Evolutionary conservation across 768 basidiomycete genomes (phyloP), one percentile per base, ranked within the genome.

Genomic region (Lactarius hengduanensis): DNA sequence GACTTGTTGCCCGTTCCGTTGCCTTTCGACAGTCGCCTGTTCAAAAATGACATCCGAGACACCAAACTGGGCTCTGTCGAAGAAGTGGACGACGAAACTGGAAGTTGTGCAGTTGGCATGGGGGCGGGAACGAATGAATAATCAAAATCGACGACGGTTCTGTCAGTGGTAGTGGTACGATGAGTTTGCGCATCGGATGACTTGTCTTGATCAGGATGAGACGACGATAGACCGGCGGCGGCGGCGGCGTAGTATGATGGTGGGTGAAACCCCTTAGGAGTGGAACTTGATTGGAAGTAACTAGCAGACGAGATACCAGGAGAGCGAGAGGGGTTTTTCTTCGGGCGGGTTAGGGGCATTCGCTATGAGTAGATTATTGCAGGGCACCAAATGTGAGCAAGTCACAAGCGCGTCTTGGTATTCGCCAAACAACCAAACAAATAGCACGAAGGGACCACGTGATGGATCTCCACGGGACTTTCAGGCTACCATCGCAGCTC

Each of bases 241-340:
- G 77, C 77, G 2, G 77, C 77, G 59, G 77, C 77, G 67, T 77
- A 78, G 65, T 76, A 74, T 28, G 77, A 77, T 0, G 77, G 77
- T 4, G 77, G 77, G 8, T 73, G 67, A 53, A 78, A 78, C 5
- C 69, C 64, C 11, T 73, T 75, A 30, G 72, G 67, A 8, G 70
- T 60, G 15, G 64, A 55, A 55, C 41, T 54, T 32, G 62, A 61
- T 47, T 66, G 68, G 18, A 71, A 63, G 34, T 61, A 63, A 18
- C 28, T 61, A 5, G 65, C 62, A 57, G 67, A 67, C 15, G 68
- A 68, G 43, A 70, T 68, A 28, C 67, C 67, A 18, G 69, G 67
- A 34, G 69, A 65, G 30, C 69, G 69, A 34, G 67, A 70, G 20
- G 61, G 15, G 58, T 41, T 70, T 45, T 64, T 63, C 45, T 68